Evolutionary conservation across 129 eudicot genomes (phyloP).

Genomic region (Centaurea solstitialis): DNA sequence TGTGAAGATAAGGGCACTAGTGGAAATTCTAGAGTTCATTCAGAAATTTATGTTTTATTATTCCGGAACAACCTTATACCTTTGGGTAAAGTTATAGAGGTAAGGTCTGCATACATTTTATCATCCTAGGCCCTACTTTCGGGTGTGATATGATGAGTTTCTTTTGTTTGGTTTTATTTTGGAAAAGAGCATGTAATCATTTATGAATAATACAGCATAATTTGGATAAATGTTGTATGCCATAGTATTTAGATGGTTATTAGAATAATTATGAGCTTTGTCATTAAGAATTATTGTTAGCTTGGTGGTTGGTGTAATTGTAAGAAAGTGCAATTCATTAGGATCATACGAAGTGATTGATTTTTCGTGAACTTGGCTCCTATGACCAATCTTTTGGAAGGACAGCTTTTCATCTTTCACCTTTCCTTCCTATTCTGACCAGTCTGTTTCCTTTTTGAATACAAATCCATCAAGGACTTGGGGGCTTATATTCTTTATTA

Average conservation of each 20-base stretch:
- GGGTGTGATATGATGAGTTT: background rate
- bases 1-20: background rate
- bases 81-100: background rate
- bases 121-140: background rate
- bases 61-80: background rate
- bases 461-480: background rate
- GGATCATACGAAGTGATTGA: background rate
- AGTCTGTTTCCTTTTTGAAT: background rate
- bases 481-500: background rate
- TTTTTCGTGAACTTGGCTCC: background rate
- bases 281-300: background rate
- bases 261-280: background rate
- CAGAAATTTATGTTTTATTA: background rate
- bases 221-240: background rate
- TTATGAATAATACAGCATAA: no score
- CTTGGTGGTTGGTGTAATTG: background rate
- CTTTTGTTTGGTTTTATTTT: background rate
- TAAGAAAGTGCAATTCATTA: background rate
- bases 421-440: no score
- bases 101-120: background rate
- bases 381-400: background rate
- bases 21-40: background rate
- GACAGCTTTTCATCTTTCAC: no score
- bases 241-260: background rate
- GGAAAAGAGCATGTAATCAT: background rate